Base-by-base conservation (phyloP, 257 asterid genomes). In the Rauvolfia tetraphylla region DNA sequence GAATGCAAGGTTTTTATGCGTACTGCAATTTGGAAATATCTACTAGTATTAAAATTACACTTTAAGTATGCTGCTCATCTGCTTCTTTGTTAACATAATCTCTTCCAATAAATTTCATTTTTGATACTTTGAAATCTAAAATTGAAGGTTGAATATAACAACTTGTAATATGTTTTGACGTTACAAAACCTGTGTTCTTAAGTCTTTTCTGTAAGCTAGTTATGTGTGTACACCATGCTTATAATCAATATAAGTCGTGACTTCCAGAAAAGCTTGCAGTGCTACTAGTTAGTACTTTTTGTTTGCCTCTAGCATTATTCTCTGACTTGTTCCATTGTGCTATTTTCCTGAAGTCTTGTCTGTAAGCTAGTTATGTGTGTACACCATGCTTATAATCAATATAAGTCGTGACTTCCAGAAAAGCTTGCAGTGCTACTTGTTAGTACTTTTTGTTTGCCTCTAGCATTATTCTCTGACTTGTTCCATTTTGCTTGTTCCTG, bases 1-100 rank as follows among this genome's bases (percentile, higher is more conserved):
- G 87, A 81, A 80, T 86, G 89, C 89, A 86, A 86, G 87, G 89
- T 86, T 78, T 44, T 41, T 66, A 34, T 48, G 27, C n/a, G 29
- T 36, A 13, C 25, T 20, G 49, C 53, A 7, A 10, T 49, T 20
- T 36, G 49, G 58, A 65, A 20, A 11, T 70, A 27, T 53, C 7
- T 65, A 7, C 25, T 66, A 31, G 78, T 38, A 33, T 41, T 63
- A 1, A 33, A 25, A 36, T 22, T 15, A 33, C 22, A 18, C 10
- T 67, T 14, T 51, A 2, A 4, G 23, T 76, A 23, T 66, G 38
- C 38, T 34, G 44, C 29, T 56, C 7, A 44, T n/a, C 62, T 33
- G 51, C 1, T 5, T 14, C 41, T 63, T 23, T 75, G 29, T 75
- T 23, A n/a, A 25, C 51, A 20, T 33, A 39, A n/a, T 31, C 25